Evolutionary conservation across 345 rosid genomes (phyloP), one percentile per base, ranked within the genome.

Genomic region (Citrus medica): DNA sequence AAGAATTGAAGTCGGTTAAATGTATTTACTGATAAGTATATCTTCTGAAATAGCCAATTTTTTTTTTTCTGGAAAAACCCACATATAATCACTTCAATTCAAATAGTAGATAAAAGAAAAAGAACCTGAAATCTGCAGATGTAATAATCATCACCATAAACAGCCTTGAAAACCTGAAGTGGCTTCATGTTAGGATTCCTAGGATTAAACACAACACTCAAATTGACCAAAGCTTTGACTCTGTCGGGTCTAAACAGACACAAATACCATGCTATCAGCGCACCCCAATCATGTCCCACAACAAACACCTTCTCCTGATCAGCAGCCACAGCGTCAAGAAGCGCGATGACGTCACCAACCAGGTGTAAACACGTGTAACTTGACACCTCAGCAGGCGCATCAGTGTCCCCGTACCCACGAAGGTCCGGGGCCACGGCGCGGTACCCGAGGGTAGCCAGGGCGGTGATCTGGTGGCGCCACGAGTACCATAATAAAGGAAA

Each of bases 401-500:
- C 95, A 0, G 90, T 84, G 77, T 92, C 95, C 4, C 98, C 97
- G 59, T 81, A 93, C 48, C 98, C 98, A 10, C 97, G 84, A 14
- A 95, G 88, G 77, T 94, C 98, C 3, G 98, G 98, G 2, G 98
- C 98, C 71, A 94, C 83, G 8, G 92, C 89, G 4, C 85, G 90
- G 89, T 89, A 95, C 10, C 98, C 98, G 25, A 85, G 82, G 3
- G 92, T 81, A 10, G 95, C 86, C 42, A 93, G 81, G 59, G 84
- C 85, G 3, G 32, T 55, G 80, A 95, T 89, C 87, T 95, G 98
- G 86, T 93, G 94, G 69, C 95, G 89, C 97, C 97, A 91, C 16
- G 92, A 73, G 79, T 89, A 95, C 98, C 97, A 95, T 3, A 95
- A 88, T 80, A 90, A 92, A 0, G 98, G 97, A 82, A 93, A 95